Evolutionary conservation across 371 early-diverging fungal genomes (phyloP).

Genomic region (Nematocida displodere): DNA sequence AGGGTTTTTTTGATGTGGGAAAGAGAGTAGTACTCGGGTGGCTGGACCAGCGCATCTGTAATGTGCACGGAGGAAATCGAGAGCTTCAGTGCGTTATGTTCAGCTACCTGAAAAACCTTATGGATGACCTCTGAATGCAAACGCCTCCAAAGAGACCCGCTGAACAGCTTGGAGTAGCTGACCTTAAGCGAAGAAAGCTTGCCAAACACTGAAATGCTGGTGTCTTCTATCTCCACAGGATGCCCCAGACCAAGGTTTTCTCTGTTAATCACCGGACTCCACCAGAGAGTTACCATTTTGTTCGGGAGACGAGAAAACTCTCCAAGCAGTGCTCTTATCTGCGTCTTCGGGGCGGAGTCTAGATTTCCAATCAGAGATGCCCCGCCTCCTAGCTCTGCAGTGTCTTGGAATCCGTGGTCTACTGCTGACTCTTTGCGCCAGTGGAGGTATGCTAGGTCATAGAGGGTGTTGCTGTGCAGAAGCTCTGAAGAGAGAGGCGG

Average conservation of each 20-base stretch:
- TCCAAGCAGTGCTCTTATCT: constrained; percentile 92
- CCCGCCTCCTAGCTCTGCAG: not conserved
- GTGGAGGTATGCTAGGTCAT: too few species aligned
- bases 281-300: constrained; percentile 98
- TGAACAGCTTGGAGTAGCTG: constrained; percentile 92
- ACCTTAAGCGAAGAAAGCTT: constrained; percentile 97
- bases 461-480: constrained; percentile 1
- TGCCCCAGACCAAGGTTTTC: constrained; percentile 96
- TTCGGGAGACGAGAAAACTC: constrained; percentile 97
- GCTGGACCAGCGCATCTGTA: too few species aligned
- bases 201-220: constrained; percentile 98
- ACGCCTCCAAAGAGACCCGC: constrained; percentile 97
- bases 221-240: constrained; percentile 92
- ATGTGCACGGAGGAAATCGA: not conserved
- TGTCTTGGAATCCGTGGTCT: not conserved
- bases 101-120: constrained; percentile 69
- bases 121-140: constrained; percentile 83
- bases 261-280: constrained; percentile 96
- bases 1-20: too few species aligned
- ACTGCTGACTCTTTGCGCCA: too few species aligned
- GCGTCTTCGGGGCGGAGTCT: constrained; percentile 72
- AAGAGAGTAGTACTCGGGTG: too few species aligned
- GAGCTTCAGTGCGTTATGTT: not conserved
- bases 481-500: not conserved
- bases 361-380: not conserved